phyloP scores from a whole-genome alignment of 2,329 filamentous ascomycete genomes.

The Phoma herbarum region DNA sequence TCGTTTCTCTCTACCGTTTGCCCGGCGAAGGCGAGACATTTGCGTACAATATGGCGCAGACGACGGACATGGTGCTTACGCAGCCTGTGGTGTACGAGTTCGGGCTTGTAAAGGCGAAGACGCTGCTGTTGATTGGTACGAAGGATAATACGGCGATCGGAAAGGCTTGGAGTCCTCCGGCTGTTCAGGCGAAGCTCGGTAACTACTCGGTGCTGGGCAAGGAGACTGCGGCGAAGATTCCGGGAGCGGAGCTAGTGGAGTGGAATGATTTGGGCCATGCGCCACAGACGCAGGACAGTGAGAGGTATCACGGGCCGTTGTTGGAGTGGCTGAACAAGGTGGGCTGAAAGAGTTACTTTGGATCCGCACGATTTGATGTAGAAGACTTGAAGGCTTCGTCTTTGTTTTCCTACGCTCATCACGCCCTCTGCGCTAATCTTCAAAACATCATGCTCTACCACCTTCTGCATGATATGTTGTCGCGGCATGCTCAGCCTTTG shows the following conservation, averaged over 20 bases:
- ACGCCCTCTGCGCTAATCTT: neutral
- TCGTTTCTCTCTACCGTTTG: conserved; percentile 61
- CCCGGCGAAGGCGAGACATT: conserved; percentile 53
- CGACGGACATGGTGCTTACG: conserved; percentile 65
- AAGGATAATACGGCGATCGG: conserved; percentile 66
- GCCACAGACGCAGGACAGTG: conserved; percentile 63
- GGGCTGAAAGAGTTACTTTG: neutral
- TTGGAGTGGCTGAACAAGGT: conserved; percentile 54
- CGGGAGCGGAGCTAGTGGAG: conserved; percentile 55
- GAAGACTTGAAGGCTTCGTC: neutral
- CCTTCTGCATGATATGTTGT: neutral
- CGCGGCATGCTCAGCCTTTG: neutral
- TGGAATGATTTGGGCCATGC: conserved; percentile 62
- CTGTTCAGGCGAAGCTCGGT: conserved; percentile 51
- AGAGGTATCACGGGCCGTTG: conserved; percentile 58
- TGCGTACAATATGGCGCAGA: conserved; percentile 59
- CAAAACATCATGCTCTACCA: neutral
- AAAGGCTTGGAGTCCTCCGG: conserved; percentile 56
- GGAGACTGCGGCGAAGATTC: conserved; percentile 56
- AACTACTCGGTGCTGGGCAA: conserved; percentile 61
- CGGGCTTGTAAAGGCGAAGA: conserved; percentile 55
- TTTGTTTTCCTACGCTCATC: neutral
- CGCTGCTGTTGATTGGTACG: conserved; percentile 61
- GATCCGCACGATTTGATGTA: neutral
- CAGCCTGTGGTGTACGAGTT: conserved; percentile 63